Percentiles rank a stretch among this genome's conserved stretches.
Evolutionary conservation across 2,329 filamentous ascomycete species (phyloP).

Genomic region (Sporothrix euskadiensis): DNA sequence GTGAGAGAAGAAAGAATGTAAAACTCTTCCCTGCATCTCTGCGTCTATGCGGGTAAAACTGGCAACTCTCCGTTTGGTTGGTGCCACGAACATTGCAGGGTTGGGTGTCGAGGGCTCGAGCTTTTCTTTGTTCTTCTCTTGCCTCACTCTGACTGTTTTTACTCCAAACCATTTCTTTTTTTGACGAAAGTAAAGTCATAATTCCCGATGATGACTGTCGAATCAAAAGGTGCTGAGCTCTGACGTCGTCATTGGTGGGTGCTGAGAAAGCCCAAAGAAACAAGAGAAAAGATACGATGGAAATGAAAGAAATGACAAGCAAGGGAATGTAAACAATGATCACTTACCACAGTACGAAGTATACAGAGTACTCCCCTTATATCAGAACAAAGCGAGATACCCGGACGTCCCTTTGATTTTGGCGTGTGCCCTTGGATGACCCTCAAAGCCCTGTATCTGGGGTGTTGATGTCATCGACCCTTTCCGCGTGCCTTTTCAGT

Average conservation of each 20-base stretch:
- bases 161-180: background rate
- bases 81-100: conserved; percentile 20
- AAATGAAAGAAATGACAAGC: background rate
- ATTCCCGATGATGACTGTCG: background rate
- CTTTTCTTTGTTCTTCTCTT: background rate
- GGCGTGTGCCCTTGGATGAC: background rate
- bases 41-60: background rate
- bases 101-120: background rate
- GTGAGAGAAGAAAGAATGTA: background rate
- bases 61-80: conserved; percentile 19
- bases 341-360: too few species aligned
- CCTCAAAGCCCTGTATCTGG: background rate
- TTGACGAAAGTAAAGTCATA: background rate
- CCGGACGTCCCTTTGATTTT: background rate
- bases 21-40: background rate
- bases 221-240: background rate
- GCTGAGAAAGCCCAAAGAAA: background rate
- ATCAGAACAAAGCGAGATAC: background rate
- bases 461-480: conserved; percentile 21
- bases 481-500: background rate
- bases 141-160: background rate
- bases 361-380: too few species aligned
- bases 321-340: background rate
- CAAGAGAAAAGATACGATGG: background rate
- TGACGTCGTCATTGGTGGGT: background rate